Evolutionary conservation across 1,139 yeast species (phyloP).

Genomic region (Debaryomyces psychrophilus): DNA sequence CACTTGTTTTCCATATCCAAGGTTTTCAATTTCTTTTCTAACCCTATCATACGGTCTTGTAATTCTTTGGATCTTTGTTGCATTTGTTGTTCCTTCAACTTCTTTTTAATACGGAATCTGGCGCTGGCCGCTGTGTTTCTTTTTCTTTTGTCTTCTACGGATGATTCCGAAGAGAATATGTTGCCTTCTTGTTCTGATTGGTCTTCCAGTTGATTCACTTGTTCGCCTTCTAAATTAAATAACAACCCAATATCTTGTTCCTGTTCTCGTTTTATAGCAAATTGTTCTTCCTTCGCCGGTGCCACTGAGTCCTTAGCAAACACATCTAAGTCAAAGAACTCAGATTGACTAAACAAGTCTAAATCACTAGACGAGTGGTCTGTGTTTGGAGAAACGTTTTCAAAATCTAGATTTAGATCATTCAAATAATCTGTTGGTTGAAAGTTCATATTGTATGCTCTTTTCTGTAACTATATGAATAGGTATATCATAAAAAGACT

Average conservation of each 20-base stretch:
- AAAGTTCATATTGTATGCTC: slow-evolving; percentile 35
- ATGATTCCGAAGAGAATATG: slow-evolving; percentile 10
- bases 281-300: slow-evolving; percentile 18
- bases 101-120: slow-evolving; percentile 62
- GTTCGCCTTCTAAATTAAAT: background rate
- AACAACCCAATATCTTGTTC: background rate
- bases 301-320: slow-evolving; percentile 31
- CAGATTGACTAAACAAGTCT: slow-evolving; percentile 47
- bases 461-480: background rate
- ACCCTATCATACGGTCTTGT: slow-evolving; percentile 39
- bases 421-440: slow-evolving; percentile 49
- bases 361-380: slow-evolving; percentile 36
- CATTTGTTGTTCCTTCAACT: slow-evolving; percentile 61
- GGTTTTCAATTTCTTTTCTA: slow-evolving; percentile 50
- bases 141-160: slow-evolving; percentile 50
- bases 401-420: slow-evolving; percentile 42
- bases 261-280: slow-evolving; percentile 2
- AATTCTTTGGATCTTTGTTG: slow-evolving; percentile 50
- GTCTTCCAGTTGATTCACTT: background rate
- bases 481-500: slow-evolving; percentile 2
- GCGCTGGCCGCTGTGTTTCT: slow-evolving; percentile 69
- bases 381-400: slow-evolving; percentile 28
- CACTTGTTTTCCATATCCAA: slow-evolving; percentile 83
- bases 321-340: slow-evolving; percentile 52
- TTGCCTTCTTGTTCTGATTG: background rate